A percentile compares a stretch with the other conserved stretches of the same genome.
Conservation (phyloP, 169 alveolate genomes). For the Perkinsus olseni region DNA sequence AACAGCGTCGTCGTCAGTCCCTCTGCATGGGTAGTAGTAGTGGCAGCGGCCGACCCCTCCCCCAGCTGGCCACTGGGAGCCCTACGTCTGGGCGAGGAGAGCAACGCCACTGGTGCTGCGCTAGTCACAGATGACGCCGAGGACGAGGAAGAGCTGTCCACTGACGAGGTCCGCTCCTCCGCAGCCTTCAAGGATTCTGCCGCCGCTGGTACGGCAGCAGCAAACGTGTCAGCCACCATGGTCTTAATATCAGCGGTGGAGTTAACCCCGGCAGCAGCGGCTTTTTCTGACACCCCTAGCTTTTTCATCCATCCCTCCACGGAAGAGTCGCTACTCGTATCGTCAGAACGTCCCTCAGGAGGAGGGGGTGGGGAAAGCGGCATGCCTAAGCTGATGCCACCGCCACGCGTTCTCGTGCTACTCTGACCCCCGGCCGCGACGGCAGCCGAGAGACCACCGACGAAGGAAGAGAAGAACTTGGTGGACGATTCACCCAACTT, state of each 20-base stretch:
- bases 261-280: neutral
- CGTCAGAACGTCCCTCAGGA: neutral
- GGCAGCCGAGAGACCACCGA: neutral
- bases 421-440: neutral
- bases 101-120: no score
- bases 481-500: neutral
- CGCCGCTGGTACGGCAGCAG: neutral
- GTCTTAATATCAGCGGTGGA: neutral
- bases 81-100: no score
- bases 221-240: neutral
- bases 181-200: neutral
- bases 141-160: neutral
- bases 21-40: no score
- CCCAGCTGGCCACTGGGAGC: no score
- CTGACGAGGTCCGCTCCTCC: neutral
- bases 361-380: neutral
- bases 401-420: neutral
- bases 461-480: neutral
- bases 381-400: neutral
- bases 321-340: neutral
- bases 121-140: no score
- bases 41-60: no score
- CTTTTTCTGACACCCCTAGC: neutral
- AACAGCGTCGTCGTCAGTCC: no score
- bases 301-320: neutral